Evolutionary conservation across 352 stramenopile species (phyloP).

Genomic region (Salisapilia sapeloensis): DNA sequence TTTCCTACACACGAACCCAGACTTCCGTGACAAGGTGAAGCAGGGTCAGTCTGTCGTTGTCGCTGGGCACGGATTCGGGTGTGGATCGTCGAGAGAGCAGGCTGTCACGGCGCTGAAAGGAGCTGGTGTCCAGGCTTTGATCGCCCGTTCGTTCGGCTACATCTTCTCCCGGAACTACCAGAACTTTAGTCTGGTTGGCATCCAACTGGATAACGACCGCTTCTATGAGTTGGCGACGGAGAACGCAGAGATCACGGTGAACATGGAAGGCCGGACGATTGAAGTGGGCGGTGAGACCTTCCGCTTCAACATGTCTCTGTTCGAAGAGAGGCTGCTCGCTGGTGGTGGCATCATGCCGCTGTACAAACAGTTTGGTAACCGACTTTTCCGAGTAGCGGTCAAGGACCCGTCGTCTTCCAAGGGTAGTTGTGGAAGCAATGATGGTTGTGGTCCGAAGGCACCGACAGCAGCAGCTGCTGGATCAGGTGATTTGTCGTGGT

Average conservation of each 20-base stretch:
- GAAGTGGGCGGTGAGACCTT: conserved; percentile 57
- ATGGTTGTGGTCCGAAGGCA: conserved; percentile 15
- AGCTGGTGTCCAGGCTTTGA: conserved; percentile 60
- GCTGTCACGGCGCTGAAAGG: conserved; percentile 70
- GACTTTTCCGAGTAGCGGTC: conserved; percentile 70
- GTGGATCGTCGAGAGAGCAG: conserved; percentile 71
- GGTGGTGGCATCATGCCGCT: conserved; percentile 75
- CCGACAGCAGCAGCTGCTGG: conserved; percentile 13
- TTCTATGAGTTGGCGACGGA: conserved; percentile 74
- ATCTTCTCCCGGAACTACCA: conserved; percentile 82
- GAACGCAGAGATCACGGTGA: conserved; percentile 55
- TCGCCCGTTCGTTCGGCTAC: conserved; percentile 74
- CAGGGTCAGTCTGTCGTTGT: conserved; percentile 58
- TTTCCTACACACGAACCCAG: conserved; percentile 72
- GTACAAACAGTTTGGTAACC: conserved; percentile 77
- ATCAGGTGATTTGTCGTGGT: conserved; percentile 46
- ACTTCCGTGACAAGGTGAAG: conserved; percentile 71
- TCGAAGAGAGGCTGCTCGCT: conserved; percentile 66
- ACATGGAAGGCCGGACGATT: conserved; percentile 71
- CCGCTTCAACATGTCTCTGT: conserved; percentile 78
- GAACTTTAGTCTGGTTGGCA: conserved; percentile 73
- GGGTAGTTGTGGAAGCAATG: conserved; percentile 7
- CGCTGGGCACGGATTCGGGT: conserved; percentile 65
- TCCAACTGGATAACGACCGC: conserved; percentile 54
- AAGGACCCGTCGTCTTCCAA: conserved; percentile 33